Conservation (phyloP, 192 early-diverging fungal genomes). For the Funneliformis mosseae region DNA sequence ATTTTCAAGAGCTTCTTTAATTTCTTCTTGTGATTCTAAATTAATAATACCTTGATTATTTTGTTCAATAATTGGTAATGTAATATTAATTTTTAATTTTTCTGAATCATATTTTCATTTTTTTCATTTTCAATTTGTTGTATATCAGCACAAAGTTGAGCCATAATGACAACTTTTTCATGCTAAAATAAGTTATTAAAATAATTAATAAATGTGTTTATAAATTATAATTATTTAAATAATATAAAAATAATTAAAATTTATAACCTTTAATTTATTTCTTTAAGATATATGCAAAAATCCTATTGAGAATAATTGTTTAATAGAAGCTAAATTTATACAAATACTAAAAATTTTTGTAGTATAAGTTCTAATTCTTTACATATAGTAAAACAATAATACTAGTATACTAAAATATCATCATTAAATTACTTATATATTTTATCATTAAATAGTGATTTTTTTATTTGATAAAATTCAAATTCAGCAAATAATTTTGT, state of each 20-base stretch:
- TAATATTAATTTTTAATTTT: not conserved
- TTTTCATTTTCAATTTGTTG: not conserved
- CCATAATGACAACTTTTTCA: slow-evolving; percentile 11
- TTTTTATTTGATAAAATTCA: slow-evolving; percentile 2
- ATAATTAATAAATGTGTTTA: too few relatives aligned
- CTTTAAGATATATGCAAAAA: not conserved
- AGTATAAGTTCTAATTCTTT: slow-evolving; percentile 21
- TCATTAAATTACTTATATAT: slow-evolving; percentile 23
- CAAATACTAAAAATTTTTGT: slow-evolving; percentile 13
- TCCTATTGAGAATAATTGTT: not conserved
- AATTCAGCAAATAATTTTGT: slow-evolving; percentile 1
- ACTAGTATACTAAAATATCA: slow-evolving; percentile 4
- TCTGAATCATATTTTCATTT: not conserved
- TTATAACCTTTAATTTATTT: slow-evolving; percentile 1
- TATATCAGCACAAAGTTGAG: not conserved
- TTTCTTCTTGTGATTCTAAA: not conserved
- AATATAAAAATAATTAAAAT: too few relatives aligned
- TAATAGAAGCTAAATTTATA: slow-evolving; percentile 31
- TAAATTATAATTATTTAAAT: too few relatives aligned
- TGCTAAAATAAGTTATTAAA: not conserved
- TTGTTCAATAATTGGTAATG: not conserved
- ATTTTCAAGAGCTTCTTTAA: not conserved
- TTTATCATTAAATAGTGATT: slow-evolving; percentile 22
- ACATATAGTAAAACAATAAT: not conserved
- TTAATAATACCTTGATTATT: not conserved